Conservation (phyloP, 805 yeast genomes). For the Starmera quercuum region DNA sequence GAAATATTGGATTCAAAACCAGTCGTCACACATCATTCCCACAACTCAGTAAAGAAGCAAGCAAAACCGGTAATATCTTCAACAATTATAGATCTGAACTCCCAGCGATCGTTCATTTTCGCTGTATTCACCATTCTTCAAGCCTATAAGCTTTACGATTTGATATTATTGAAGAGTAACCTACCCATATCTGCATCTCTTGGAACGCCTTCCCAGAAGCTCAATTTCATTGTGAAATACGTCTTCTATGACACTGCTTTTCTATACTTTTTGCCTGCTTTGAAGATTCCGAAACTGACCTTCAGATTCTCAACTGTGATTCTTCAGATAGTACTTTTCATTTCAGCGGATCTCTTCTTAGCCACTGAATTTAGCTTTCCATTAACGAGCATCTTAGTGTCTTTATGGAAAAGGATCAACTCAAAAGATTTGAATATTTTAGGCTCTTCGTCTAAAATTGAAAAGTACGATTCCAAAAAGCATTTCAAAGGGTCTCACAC, state of each 20-base stretch:
- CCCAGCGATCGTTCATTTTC: constrained; percentile 65
- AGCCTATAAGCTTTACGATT: constrained; percentile 76
- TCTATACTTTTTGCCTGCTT: constrained; percentile 60
- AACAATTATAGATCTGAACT: constrained; percentile 58
- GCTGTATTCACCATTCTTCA: constrained; percentile 69
- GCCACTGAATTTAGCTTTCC: constrained; percentile 46
- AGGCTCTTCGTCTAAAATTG: constrained; percentile 34
- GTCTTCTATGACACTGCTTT: constrained; percentile 64
- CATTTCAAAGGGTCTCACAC: constrained; percentile 85
- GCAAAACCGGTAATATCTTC: constrained; percentile 50
- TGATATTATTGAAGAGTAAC: constrained; percentile 48
- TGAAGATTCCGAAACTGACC: constrained; percentile 69
- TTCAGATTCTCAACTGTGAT: constrained; percentile 53
- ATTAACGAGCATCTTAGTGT: constrained; percentile 27
- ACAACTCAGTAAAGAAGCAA: too few species aligned
- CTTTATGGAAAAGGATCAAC: constrained; percentile 36
- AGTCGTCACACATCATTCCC: too few species aligned
- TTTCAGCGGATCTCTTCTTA: constrained; percentile 45
- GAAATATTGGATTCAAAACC: too few species aligned
- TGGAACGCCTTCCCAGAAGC: constrained; percentile 37
- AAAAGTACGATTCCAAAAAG: constrained; percentile 18
- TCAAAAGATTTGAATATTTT: constrained; percentile 43
- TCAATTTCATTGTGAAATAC: constrained; percentile 63
- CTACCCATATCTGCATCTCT: constrained; percentile 22
- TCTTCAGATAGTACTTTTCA: constrained; percentile 36